phyloP scores from a whole-genome alignment of 345 rosid species.

The Citrus mangshanensis region DNA sequence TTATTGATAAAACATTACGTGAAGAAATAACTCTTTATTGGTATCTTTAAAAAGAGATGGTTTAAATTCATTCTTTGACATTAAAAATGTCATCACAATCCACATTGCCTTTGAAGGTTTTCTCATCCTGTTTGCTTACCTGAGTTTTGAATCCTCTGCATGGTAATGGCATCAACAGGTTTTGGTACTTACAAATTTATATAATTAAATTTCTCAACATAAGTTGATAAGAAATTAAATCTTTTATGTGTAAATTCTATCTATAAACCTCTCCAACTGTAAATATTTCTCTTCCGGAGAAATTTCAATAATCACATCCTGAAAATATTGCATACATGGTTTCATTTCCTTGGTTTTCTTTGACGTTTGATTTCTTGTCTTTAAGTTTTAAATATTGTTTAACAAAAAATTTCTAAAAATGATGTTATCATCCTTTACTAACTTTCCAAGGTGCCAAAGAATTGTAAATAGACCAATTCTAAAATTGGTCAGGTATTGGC shows the following conservation, averaged over 20 bases:
- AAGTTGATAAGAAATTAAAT: not conserved
- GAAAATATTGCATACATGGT: not conserved
- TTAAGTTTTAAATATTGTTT: not conserved
- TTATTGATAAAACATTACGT: not conserved
- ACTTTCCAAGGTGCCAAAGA: conserved; percentile 33
- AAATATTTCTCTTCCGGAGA: not conserved
- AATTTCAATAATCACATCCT: not conserved
- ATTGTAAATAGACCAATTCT: conserved; percentile 25
- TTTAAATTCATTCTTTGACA: not conserved
- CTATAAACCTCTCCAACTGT: not conserved
- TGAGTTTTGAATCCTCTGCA: not conserved
- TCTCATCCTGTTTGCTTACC: not conserved
- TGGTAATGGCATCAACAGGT: not conserved
- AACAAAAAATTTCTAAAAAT: conserved; percentile 8
- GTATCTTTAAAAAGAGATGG: not conserved
- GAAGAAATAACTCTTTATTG: not conserved
- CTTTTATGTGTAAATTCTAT: not conserved
- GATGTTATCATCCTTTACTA: conserved; percentile 36
- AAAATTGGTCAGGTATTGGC: conserved; percentile 39
- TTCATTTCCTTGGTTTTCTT: not conserved
- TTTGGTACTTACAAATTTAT: not conserved
- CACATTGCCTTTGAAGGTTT: not conserved
- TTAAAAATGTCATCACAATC: not conserved
- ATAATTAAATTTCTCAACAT: not conserved
- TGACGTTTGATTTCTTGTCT: not conserved